Evolutionary conservation across 1,284 basidiomycete species (phyloP).

Genomic region (Apiotrichum sp.): DNA sequence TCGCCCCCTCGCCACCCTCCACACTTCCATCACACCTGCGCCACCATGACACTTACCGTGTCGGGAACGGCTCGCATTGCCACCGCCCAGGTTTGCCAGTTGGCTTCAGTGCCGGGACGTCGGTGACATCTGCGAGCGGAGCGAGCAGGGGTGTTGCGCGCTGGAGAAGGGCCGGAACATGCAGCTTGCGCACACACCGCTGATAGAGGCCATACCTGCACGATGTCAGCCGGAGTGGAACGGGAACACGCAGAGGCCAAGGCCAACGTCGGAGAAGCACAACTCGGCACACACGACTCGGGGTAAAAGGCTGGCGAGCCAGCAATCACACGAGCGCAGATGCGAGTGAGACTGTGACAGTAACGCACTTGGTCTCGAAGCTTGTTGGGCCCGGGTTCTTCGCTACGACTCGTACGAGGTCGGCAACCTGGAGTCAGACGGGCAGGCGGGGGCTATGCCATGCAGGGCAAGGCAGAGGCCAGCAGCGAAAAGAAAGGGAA

Average conservation of each 20-base stretch:
- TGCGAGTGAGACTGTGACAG: no score
- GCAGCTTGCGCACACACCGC: conserved; percentile 36
- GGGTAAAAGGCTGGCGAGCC: no score
- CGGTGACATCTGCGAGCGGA: neutral
- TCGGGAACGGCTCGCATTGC: conserved; percentile 42
- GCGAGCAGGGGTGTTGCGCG: conserved; percentile 30
- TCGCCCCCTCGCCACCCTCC: no score
- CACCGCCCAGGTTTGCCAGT: conserved; percentile 7
- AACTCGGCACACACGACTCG: no score
- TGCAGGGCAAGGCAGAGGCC: neutral
- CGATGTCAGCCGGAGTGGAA: neutral
- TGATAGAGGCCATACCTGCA: conserved; percentile 44
- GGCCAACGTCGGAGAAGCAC: neutral
- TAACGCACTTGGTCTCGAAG: conserved; percentile 42
- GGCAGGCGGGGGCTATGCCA: no score
- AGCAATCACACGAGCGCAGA: neutral
- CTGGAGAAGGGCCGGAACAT: conserved; percentile 23
- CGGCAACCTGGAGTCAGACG: conserved; percentile 24
- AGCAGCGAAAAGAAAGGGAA: neutral
- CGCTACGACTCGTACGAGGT: conserved; percentile 37
- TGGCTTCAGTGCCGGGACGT: neutral
- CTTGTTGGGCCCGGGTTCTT: conserved; percentile 35
- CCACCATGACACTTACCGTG: conserved; percentile 23
- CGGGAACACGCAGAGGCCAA: neutral
- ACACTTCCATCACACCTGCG: no score